These are phyloP conservation scores for Rhodamnia rubescens DNA, from an alignment of 345 rosid species.

Conservation along the genomic window DNA sequence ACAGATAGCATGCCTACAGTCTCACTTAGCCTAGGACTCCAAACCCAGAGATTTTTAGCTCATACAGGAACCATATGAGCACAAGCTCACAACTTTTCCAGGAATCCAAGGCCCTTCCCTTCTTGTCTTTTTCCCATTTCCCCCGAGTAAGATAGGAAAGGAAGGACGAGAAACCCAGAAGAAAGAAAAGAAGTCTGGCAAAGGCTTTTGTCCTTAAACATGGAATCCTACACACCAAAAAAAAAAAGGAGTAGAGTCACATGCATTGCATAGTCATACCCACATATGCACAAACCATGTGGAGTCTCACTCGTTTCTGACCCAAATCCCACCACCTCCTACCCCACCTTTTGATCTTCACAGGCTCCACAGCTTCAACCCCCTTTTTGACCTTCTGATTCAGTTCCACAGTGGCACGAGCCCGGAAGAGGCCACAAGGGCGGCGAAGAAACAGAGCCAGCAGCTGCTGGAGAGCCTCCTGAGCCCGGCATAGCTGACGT, in stretches of 20 bases:
- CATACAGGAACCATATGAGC: too few species aligned
- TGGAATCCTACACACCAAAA: background rate
- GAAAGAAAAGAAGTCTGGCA: background rate
- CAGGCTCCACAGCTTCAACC: background rate
- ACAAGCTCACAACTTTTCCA: too few species aligned
- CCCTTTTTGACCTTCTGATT: background rate
- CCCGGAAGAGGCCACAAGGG: background rate
- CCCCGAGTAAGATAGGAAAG: background rate
- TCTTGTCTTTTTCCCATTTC: background rate
- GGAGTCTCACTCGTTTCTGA: background rate
- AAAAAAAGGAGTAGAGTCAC: background rate
- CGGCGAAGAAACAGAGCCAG: background rate
- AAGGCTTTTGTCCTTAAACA: background rate
- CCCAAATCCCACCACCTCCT: background rate
- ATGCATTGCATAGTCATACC: background rate
- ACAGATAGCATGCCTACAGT: background rate
- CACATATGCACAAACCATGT: background rate
- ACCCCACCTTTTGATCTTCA: background rate
- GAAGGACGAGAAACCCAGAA: background rate
- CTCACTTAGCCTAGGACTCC: background rate
- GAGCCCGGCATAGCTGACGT: constrained; percentile 17
- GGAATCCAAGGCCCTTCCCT: too few species aligned
- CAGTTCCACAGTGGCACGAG: background rate
- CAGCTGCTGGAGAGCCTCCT: background rate
- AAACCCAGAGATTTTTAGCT: too few species aligned